A percentile compares a stretch with the other conserved stretches of the same genome.
Evolutionary conservation across 371 early-diverging fungal genomes (phyloP).

Genomic region (Mucor irregularis): DNA sequence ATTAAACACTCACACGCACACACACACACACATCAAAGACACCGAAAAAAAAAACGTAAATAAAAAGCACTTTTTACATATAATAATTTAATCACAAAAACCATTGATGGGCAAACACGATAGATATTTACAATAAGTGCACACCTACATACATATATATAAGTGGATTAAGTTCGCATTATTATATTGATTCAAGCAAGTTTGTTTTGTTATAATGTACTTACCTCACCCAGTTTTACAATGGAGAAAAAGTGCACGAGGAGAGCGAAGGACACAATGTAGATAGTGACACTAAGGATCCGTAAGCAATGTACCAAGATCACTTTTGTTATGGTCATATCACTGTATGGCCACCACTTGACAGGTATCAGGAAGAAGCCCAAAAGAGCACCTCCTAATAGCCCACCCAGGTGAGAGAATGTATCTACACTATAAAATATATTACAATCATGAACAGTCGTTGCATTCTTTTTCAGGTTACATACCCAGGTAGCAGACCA

Average conservation of each 20-base stretch:
- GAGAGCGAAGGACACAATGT: not conserved
- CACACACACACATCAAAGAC: too few relatives aligned
- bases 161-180: not conserved
- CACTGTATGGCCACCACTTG: not conserved
- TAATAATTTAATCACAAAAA: conserved; percentile 9
- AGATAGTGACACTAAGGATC: not conserved
- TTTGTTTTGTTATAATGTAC: not conserved
- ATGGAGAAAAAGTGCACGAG: conserved; percentile 10
- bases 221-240: conserved; percentile 9
- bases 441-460: too few relatives aligned
- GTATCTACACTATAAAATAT: conserved; percentile 19
- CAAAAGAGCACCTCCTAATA: conserved; percentile 30
- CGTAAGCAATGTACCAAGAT: not conserved
- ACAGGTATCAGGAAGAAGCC: not conserved
- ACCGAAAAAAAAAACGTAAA: too few relatives aligned
- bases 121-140: conserved; percentile 11
- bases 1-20: too few relatives aligned
- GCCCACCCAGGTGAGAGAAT: conserved; percentile 42
- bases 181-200: not conserved
- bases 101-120: conserved; percentile 15
- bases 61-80: too few relatives aligned
- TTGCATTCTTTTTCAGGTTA: not conserved
- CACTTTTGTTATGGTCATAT: not conserved
- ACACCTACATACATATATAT: not conserved
- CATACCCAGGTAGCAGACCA: conserved; percentile 35